A percentile compares a stretch with the other conserved stretches of the same genome.
Evolutionary conservation across 2,329 filamentous ascomycete genomes (phyloP).

Genomic region (Aspergillus fructus): DNA sequence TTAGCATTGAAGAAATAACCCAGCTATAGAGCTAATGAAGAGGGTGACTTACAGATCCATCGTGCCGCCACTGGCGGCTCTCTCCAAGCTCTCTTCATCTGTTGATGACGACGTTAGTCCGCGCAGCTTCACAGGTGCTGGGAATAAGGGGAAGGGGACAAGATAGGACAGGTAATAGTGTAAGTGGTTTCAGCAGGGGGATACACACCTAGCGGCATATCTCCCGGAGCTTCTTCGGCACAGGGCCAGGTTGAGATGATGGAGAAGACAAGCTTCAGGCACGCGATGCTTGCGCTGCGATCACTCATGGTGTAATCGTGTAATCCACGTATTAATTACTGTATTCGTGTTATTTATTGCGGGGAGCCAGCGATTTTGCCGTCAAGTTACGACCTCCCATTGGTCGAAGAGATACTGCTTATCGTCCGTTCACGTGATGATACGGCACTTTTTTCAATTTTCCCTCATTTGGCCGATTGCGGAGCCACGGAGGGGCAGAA

Average conservation of each 20-base stretch:
- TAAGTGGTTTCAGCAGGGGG: not conserved
- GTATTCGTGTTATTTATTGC: constrained; percentile 9
- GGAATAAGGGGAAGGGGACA: not conserved
- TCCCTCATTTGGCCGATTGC: constrained; percentile 10
- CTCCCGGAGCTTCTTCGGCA: constrained; percentile 13
- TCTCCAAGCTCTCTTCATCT: constrained; percentile 56
- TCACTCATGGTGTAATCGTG: not conserved
- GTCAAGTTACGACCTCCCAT: constrained; percentile 8
- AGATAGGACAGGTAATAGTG: not conserved
- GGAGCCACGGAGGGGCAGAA: constrained; percentile 19
- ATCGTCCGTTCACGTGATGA: constrained; percentile 23
- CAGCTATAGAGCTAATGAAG: not conserved
- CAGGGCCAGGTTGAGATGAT: constrained; percentile 8
- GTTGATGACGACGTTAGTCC: constrained; percentile 8
- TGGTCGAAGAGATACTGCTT: constrained; percentile 19
- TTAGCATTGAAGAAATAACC: constrained; percentile 27
- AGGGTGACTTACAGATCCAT: constrained; percentile 54
- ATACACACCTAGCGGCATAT: constrained; percentile 31
- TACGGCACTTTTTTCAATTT: constrained; percentile 19
- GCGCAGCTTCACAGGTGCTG: not conserved
- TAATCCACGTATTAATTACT: constrained; percentile 1
- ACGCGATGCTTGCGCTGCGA: not conserved
- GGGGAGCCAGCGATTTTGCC: constrained; percentile 13
- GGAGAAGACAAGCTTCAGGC: constrained; percentile 12
- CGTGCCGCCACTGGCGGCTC: constrained; percentile 57